Conservation (phyloP, 1,139 yeast genomes). For the Trichomonascaceae sp. region DNA sequence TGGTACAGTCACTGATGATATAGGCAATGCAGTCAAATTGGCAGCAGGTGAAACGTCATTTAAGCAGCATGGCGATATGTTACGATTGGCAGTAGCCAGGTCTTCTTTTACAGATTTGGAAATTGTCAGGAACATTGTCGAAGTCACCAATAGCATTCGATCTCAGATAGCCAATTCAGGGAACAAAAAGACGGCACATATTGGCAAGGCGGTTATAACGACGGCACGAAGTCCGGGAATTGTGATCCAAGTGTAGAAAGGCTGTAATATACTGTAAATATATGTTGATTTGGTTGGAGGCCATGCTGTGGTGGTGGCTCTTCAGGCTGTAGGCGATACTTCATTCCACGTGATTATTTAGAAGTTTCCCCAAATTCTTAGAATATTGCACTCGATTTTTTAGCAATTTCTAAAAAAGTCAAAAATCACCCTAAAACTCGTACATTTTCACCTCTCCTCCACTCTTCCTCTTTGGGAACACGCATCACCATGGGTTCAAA, state of each 20-base stretch:
- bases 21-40: constrained; percentile 46
- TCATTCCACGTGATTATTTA: too few species aligned
- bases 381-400: too few species aligned
- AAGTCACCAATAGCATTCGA: constrained; percentile 61
- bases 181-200: constrained; percentile 55
- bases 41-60: constrained; percentile 63
- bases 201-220: constrained; percentile 65
- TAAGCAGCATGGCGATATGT: constrained; percentile 53
- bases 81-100: constrained; percentile 70
- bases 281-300: background rate
- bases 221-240: constrained; percentile 80
- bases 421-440: background rate
- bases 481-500: background rate
- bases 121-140: constrained; percentile 62
- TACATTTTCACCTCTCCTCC: background rate
- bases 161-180: constrained; percentile 45
- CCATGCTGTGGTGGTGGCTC: too few species aligned
- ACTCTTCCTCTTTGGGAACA: background rate
- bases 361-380: too few species aligned
- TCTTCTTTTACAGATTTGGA: constrained; percentile 76
- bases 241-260: constrained; percentile 50
- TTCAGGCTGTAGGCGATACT: too few species aligned
- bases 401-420: too few species aligned
- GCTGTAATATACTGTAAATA: background rate
- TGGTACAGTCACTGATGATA: constrained; percentile 77